These are phyloP conservation scores for Skeletonema potamos DNA, from an alignment of 108 stramenopile species.

Conservation along the genomic window DNA sequence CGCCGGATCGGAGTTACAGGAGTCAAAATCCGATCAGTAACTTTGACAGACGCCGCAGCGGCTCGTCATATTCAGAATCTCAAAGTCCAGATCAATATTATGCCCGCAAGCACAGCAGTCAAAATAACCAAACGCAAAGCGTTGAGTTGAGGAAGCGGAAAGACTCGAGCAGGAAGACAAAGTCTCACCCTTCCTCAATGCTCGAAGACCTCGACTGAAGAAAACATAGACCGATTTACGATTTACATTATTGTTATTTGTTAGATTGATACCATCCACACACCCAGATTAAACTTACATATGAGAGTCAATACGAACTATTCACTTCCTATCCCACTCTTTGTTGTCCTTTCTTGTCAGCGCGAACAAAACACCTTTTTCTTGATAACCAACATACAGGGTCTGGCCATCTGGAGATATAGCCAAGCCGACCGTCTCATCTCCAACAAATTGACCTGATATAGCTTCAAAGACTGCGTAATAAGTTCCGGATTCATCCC, in stretches of 20 bases:
- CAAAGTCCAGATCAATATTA: background rate
- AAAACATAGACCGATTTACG: background rate
- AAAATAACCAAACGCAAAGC: background rate
- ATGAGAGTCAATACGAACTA: background rate
- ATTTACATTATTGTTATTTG: background rate
- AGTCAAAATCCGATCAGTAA: background rate
- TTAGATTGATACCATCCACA: background rate
- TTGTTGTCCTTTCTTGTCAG: background rate
- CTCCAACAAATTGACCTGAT: background rate
- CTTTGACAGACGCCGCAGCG: background rate
- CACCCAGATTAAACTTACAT: background rate
- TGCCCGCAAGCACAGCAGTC: background rate
- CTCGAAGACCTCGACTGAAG: background rate
- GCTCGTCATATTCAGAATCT: background rate
- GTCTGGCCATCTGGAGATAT: background rate
- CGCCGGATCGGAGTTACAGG: background rate
- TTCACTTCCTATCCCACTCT: background rate
- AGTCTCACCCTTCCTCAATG: background rate
- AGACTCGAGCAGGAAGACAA: background rate
- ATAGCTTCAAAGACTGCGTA: conserved; percentile 27
- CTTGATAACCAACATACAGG: background rate
- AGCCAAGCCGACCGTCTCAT: background rate
- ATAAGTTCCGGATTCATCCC: conserved; percentile 4
- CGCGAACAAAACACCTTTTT: background rate
- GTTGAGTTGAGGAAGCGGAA: background rate